phyloP scores from a whole-genome alignment of 2,329 filamentous ascomycete species.

The Hyphodiscus sp. region DNA sequence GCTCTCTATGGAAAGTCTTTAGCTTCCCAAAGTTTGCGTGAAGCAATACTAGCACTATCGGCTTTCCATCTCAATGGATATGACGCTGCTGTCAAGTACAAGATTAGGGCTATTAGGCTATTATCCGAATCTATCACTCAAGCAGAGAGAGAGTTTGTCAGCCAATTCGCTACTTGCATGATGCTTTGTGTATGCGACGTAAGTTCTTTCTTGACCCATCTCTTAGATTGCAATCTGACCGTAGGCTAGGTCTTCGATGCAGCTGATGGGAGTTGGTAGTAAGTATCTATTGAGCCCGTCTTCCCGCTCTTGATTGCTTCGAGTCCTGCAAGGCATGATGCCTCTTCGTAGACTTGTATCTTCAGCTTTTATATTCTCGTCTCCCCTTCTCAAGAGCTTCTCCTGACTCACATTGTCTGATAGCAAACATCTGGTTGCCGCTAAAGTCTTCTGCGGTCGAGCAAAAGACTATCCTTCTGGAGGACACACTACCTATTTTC shows the following conservation, averaged over 20 bases:
- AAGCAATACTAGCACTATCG: conserved; percentile 40
- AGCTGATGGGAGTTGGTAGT: conserved; percentile 39
- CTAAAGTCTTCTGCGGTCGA: conserved; percentile 21
- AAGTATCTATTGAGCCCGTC: no score
- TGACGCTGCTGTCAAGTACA: conserved; percentile 37
- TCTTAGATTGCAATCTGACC: not conserved
- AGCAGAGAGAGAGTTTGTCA: conserved; percentile 7
- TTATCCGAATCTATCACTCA: conserved; percentile 33
- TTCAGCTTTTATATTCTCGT: no score
- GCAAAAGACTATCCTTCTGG: conserved; percentile 16
- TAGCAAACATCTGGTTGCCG: conserved; percentile 35
- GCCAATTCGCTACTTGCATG: conserved; percentile 41
- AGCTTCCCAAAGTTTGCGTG: conserved; percentile 31
- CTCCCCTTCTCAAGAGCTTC: no score
- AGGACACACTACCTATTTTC: conserved; percentile 26
- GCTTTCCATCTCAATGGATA: conserved; percentile 37
- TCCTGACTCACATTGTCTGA: no score
- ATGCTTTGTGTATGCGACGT: conserved; percentile 46
- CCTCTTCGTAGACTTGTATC: no score
- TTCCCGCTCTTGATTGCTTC: no score
- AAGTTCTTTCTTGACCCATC: not conserved
- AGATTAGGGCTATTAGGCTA: conserved; percentile 35
- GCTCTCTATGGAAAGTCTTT: conserved; percentile 32
- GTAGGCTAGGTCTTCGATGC: conserved; percentile 35
- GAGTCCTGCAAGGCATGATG: no score